Evolutionary conservation across 768 basidiomycete genomes (phyloP).

Genomic region (Auricularia heimuer): DNA sequence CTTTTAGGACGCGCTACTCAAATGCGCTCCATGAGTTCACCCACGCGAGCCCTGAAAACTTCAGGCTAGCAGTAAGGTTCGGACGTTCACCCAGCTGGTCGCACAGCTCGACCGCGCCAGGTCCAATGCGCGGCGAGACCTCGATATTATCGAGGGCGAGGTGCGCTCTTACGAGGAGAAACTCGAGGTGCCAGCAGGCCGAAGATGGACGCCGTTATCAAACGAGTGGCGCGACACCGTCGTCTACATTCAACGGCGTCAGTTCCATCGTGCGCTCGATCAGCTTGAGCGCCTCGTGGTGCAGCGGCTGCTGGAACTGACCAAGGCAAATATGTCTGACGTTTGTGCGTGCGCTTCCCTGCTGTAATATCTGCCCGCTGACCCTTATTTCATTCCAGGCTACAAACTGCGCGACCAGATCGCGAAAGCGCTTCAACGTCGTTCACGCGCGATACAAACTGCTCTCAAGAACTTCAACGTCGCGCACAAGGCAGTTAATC

Average conservation of each 20-base stretch:
- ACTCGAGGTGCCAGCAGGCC: neutral
- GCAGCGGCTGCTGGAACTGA: constrained; percentile 21
- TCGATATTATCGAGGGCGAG: neutral
- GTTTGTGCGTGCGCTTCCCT: constrained; percentile 10
- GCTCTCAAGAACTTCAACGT: constrained; percentile 25
- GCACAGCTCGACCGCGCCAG: no score
- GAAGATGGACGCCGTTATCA: neutral
- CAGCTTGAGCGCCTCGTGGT: constrained; percentile 23
- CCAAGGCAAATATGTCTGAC: constrained; percentile 17
- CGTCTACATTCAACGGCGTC: neutral
- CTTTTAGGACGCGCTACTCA: no score
- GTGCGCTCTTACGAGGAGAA: neutral
- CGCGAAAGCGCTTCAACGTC: constrained; percentile 22
- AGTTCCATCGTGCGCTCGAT: constrained; percentile 18
- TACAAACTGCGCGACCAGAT: constrained; percentile 27
- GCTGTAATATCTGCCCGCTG: neutral
- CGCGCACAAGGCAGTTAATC: constrained; percentile 14
- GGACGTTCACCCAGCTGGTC: no score
- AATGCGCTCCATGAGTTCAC: no score
- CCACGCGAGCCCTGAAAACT: no score
- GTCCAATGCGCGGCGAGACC: no score
- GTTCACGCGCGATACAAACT: constrained; percentile 22
- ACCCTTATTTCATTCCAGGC: constrained; percentile 13
- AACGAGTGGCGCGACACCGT: neutral
- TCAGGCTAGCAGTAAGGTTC: no score